Evolutionary conservation across 495 filamentous ascomycete species (phyloP), one percentile per base, ranked within the genome.

Genomic region (Aspergillus conjunctus): DNA sequence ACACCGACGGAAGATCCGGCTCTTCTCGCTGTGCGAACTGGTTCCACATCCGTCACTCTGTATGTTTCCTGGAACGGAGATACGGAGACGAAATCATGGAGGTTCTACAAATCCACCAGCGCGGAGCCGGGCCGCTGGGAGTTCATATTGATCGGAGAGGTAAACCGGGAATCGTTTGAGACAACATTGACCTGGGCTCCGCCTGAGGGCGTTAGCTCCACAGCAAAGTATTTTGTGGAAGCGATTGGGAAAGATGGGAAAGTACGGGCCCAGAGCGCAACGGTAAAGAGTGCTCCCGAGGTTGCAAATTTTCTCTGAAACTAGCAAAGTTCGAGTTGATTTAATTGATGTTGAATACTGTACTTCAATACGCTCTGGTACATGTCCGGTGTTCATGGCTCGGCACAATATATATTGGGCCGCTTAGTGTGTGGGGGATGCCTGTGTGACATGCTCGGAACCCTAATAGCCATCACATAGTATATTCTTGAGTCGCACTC

Each of bases 61-160:
- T 77, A 71, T 62, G 71, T 77, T 1, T 73, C 69, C 8, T 77
- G 74, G 74, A 77, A 77, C 62, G 76, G 76, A 4, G 76, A 72
- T 22, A 78, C 73, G 0, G 71, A 73, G 64, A 72, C 71, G 0
- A 49, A 8, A 2, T 17, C 18, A 7, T 78, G 75, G 75, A 52
- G 56, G 3, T 76, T 77, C 52, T 73, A 64, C 51, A 14, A 17
- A 44, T 10, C 34, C 30, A n/a, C 20, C 17, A 18, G 4, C 10
- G 9, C 32, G 26, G 21, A 39, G 4, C 21, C 14, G 11, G 37
- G 37, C 9, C 37, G 15, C 9, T 11, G 37, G 37, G 15, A 41
- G 9, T 32, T 11, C 0, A 8, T 8, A 21, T 22, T 32, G 8
- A 21, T 61, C 26, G 59, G 59, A 14, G 20, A 18, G 20, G 59